Base-by-base conservation (phyloP, 1,284 basidiomycete species). In the Acaromyces ingoldii region DNA sequence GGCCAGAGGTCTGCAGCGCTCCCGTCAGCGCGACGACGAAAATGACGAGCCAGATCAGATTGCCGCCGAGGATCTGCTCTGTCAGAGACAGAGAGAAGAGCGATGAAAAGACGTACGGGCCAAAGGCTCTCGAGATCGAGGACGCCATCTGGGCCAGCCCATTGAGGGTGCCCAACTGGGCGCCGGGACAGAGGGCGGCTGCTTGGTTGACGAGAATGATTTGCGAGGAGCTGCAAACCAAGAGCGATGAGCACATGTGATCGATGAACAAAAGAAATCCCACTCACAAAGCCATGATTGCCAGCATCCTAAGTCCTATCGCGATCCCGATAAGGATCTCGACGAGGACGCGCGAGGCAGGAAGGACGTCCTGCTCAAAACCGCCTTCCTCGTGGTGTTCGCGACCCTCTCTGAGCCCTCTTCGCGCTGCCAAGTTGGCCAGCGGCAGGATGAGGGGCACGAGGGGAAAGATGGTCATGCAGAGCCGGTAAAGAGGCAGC, bases 391-490 rank as follows among this genome's bases (percentile, higher is more conserved):
- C 13, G 21, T 15, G 17, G 34, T 28, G 21, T 33, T 28, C 42
- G 6, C 34, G 19, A 1, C 6, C 38, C n/a, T n/a, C n/a, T 10
- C 9, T 4, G 17, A 37, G 33, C 2, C 56, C 51, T 1, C 37
- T 25, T 5, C 55, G 49, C 0, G 72, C 75, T n/a, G 65, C 26
- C 1, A 47, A 51, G 36, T 73, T 61, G 24, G 74, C 64, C 15
- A 72, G 31, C 0, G 76, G 76, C 41, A 76, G 63, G 2, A 76
- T 44, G 2, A 64, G 22, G 17, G 74, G 67, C 6, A 73, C 65
- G 10, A 76, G 7, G 1, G 75, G 70, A 39, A 76, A 75, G 9
- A 75, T 47, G 11, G 50, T 28, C 66, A 78, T 73, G 4, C 64
- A 53, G 1, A 62, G 25, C 11, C 65, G 55, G 43, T 77, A 78